A percentile compares a stretch with the other conserved stretches of the same genome.
These are phyloP conservation scores for Dendrobium huoshanense DNA, from an alignment of 106 monocot genomes.

Conservation along the genomic window DNA sequence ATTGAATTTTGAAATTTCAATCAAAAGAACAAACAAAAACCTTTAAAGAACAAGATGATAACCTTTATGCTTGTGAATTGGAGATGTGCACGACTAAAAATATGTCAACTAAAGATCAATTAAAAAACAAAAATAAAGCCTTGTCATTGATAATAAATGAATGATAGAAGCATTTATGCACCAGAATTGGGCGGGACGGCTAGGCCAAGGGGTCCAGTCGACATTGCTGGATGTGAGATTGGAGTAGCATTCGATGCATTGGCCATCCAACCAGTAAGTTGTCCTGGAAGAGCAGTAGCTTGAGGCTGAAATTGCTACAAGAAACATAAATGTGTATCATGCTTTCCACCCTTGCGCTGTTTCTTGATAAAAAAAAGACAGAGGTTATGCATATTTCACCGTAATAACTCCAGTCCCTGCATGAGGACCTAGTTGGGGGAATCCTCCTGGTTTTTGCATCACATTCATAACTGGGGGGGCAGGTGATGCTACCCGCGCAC, in stretches of 20 bases:
- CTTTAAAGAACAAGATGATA: neutral
- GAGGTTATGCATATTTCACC: neutral
- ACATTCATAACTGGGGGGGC: conserved; percentile 27
- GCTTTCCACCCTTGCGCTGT: neutral
- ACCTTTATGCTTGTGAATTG: neutral
- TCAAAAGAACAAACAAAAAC: neutral
- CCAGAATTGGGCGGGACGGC: conserved; percentile 27
- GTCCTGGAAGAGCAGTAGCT: conserved; percentile 24
- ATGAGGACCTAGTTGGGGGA: conserved; percentile 42
- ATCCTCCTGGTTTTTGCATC: conserved; percentile 36
- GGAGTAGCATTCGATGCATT: conserved; percentile 38
- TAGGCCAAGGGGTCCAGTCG: conserved; percentile 45
- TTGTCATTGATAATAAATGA: neutral
- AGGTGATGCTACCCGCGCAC: conserved; percentile 35
- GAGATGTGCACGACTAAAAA: neutral
- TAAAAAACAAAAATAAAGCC: neutral
- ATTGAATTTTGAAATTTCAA: neutral
- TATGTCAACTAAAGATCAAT: neutral
- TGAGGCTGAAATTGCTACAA: conserved; percentile 53
- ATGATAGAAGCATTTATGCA: neutral
- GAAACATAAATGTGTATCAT: neutral
- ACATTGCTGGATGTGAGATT: conserved; percentile 34
- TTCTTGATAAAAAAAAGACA: neutral
- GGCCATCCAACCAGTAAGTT: conserved; percentile 49
- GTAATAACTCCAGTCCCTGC: conserved; percentile 13